Percentiles rank a stretch among this genome's conserved stretches.
Evolutionary conservation across 495 filamentous ascomycete species (phyloP).

Genomic region (Neurospora hispaniola): DNA sequence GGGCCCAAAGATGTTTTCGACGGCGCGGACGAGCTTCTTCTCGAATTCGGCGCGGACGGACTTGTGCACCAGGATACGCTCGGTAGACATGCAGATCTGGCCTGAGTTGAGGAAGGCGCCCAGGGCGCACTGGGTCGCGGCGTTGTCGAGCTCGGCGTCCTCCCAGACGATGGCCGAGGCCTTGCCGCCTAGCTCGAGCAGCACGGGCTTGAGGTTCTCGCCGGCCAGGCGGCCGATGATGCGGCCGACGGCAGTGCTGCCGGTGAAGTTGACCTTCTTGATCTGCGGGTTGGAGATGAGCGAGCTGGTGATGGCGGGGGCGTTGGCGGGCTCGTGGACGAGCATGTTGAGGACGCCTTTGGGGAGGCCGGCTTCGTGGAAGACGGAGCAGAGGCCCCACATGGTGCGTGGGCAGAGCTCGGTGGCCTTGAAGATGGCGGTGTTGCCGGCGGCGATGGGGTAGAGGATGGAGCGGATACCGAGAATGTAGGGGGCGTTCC

Average conservation of each 20-base stretch:
- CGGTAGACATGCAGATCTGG: constrained; percentile 89
- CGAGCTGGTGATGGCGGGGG: constrained; percentile 42
- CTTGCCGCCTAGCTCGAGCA: constrained; percentile 63
- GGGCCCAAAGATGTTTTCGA: constrained; percentile 39
- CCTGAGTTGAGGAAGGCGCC: constrained; percentile 53
- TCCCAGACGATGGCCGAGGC: constrained; percentile 53
- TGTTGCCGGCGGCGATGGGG: constrained; percentile 71
- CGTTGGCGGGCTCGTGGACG: constrained; percentile 39
- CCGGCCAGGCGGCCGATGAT: constrained; percentile 49
- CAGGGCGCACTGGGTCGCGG: constrained; percentile 39
- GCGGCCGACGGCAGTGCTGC: constrained; percentile 46
- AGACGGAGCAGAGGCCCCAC: constrained; percentile 57
- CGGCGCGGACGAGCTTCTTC: constrained; percentile 43
- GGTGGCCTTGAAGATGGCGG: constrained; percentile 47
- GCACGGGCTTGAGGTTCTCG: constrained; percentile 54
- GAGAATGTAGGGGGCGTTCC: constrained; percentile 68
- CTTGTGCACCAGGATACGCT: constrained; percentile 75
- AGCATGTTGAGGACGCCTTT: constrained; percentile 50
- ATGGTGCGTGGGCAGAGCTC: constrained; percentile 69
- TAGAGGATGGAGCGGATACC: constrained; percentile 55
- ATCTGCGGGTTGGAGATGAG: constrained; percentile 45
- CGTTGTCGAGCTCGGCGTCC: constrained; percentile 51
- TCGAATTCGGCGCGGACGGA: constrained; percentile 56
- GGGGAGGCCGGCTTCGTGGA: constrained; percentile 64
- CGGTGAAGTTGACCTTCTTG: constrained; percentile 61